Evolutionary conservation across 257 asterid species (phyloP), one percentile per base, ranked within the genome.

Genomic region (Henckelia pumila): DNA sequence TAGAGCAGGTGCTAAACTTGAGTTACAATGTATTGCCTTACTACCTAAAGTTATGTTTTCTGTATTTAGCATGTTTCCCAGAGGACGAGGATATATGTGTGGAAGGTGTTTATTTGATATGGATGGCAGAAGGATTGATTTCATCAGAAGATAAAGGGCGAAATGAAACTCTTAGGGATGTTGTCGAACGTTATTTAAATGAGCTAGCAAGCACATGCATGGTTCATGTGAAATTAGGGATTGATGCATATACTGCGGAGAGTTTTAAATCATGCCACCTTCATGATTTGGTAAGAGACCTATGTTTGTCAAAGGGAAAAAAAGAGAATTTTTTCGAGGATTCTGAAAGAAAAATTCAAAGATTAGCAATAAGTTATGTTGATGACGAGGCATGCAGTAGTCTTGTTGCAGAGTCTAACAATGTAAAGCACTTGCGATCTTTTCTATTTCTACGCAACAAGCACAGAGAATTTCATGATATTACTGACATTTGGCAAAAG

Each of bases 241-340:
- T 4, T 4, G 2, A 26, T 1, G 28, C 4, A 26, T 26, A 26
- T 26, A n/a, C n/a, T n/a, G n/a, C n/a, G n/a, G n/a, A n/a, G 17
- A 9, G 2, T 0, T 53, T 55, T 17, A 2, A 21, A 6, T 57
- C 23, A 0, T 75, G 75, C 10, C 52, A 35, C 2, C 75, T 75
- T 23, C 79, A 75, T 29, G 75, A 69, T 70, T 19, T 75, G 61
- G 69, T 75, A 71, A 63, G 68, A 11, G 79, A 75, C 8, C 33
- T 75, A 16, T 69, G 79, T 58, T 29, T 75, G 24, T 32, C 58
- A 16, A 73, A 73, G 17, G 73, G 68, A n/a, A 26, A 47, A 52
- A 64, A 73, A 37, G 58, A 69, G 52, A 63, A 60, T 24, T 75
- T 75, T 26, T 13, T 44, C 9, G 3, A 47, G 19, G 26, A 44